Percentiles rank a stretch among this genome's conserved stretches.
Conservation (phyloP, 2,329 filamentous ascomycete genomes). For the Volutella citrinella region DNA sequence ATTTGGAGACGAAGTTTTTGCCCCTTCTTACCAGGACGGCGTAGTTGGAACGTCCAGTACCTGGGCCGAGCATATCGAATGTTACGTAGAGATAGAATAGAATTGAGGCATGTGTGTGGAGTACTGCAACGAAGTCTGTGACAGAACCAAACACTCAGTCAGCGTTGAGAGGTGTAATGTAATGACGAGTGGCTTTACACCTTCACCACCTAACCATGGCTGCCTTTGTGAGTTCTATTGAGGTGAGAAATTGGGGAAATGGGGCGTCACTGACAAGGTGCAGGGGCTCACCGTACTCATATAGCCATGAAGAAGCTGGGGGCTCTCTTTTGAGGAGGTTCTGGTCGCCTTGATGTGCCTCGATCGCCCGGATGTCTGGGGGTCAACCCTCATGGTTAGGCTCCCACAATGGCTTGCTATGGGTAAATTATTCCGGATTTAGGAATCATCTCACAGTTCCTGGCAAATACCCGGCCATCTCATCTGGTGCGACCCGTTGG, state of each 20-base stretch:
- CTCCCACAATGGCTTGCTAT: not conserved
- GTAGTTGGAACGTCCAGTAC: too few species aligned
- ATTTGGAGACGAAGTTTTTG: constrained; percentile 5
- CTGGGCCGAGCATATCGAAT: too few species aligned
- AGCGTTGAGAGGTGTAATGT: too few species aligned
- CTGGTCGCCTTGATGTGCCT: not conserved
- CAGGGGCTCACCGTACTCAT: not conserved
- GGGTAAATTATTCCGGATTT: not conserved
- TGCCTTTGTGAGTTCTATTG: not conserved
- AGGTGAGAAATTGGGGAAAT: not conserved
- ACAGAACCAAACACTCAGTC: too few species aligned
- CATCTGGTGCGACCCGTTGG: not conserved
- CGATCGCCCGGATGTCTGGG: not conserved
- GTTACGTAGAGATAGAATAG: too few species aligned
- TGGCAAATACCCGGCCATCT: not conserved
- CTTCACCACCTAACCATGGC: not conserved
- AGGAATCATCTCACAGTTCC: constrained; percentile 1
- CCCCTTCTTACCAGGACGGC: too few species aligned
- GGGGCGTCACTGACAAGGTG: not conserved
- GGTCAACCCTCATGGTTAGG: not conserved
- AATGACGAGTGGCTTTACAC: too few species aligned
- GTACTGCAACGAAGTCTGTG: too few species aligned
- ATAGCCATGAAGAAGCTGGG: not conserved
- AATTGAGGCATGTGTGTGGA: too few species aligned
- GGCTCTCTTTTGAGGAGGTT: not conserved